phyloP scores from a whole-genome alignment of 2,329 filamentous ascomycete species.

The Botrytis pseudocinerea region DNA sequence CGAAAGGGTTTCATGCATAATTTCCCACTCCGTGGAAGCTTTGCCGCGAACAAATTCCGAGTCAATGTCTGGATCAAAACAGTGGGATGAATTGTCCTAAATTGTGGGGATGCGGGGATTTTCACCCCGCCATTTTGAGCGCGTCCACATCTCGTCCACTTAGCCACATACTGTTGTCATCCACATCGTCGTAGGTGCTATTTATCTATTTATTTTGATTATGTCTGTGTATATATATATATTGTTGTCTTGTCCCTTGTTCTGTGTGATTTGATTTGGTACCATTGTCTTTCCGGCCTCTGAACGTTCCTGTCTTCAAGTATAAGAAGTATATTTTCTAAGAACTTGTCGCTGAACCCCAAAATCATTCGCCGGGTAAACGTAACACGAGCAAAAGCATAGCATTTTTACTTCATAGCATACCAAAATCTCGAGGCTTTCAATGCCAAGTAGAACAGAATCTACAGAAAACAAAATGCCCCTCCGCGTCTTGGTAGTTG shows the following conservation, averaged over 20 bases:
- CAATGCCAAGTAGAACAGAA: not conserved
- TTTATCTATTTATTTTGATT: not conserved
- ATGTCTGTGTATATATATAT: not conserved
- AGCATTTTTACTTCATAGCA: no score
- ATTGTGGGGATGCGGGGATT: not conserved
- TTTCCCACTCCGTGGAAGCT: no score
- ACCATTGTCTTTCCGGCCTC: not conserved
- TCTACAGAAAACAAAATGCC: constrained; percentile 23
- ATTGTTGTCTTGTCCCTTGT: not conserved
- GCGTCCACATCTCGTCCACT: constrained; percentile 12
- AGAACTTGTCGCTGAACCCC: not conserved
- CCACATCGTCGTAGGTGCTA: not conserved
- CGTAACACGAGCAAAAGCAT: not conserved
- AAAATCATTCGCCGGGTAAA: not conserved
- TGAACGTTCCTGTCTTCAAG: not conserved
- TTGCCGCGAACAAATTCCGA: not conserved
- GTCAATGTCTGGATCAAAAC: not conserved
- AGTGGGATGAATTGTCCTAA: constrained; percentile 1
- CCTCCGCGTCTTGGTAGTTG: constrained; percentile 45
- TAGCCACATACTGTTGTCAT: not conserved
- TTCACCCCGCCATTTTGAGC: constrained; percentile 9
- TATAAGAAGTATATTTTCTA: not conserved
- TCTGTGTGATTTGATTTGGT: not conserved
- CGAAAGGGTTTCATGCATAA: not conserved
- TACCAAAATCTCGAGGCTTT: not conserved